Conservation (phyloP, 2,329 filamentous ascomycete genomes). For the Fusarium succisae region DNA sequence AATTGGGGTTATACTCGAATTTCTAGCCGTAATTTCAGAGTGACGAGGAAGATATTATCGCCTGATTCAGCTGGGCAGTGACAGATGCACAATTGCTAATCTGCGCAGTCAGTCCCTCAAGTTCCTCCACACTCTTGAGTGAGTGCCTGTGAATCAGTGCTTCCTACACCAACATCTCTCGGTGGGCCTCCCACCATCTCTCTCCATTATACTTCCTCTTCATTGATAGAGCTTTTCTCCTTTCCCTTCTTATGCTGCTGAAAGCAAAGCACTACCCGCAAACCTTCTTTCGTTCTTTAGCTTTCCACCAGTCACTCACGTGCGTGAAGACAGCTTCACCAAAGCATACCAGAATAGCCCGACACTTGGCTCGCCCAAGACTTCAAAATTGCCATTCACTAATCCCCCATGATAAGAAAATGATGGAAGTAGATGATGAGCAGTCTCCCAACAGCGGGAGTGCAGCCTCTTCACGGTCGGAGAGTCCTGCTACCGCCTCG, state of each 20-base stretch:
- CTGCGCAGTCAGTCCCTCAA: neutral
- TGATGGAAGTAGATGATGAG: neutral
- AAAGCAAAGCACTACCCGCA: neutral
- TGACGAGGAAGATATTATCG: neutral
- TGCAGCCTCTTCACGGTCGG: slow-evolving; percentile 5
- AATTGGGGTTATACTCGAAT: neutral
- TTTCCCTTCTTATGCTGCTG: neutral
- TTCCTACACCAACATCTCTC: neutral
- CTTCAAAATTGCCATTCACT: neutral
- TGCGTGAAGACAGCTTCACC: neutral
- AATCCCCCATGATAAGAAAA: neutral
- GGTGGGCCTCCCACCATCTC: neutral
- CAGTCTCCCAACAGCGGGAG: neutral
- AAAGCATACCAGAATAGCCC: neutral
- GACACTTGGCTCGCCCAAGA: neutral
- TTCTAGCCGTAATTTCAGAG: neutral
- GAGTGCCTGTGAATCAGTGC: slow-evolving; percentile 32
- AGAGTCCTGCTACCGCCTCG: slow-evolving; percentile 1
- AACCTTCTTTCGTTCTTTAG: neutral
- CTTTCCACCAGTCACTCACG: neutral
- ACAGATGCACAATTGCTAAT: neutral
- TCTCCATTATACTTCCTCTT: neutral
- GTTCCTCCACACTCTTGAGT: neutral
- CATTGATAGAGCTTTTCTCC: neutral
- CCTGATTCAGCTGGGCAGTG: neutral